Base-by-base conservation (phyloP, 2,329 filamentous ascomycete genomes). In the Metarhizium robertsii region DNA sequence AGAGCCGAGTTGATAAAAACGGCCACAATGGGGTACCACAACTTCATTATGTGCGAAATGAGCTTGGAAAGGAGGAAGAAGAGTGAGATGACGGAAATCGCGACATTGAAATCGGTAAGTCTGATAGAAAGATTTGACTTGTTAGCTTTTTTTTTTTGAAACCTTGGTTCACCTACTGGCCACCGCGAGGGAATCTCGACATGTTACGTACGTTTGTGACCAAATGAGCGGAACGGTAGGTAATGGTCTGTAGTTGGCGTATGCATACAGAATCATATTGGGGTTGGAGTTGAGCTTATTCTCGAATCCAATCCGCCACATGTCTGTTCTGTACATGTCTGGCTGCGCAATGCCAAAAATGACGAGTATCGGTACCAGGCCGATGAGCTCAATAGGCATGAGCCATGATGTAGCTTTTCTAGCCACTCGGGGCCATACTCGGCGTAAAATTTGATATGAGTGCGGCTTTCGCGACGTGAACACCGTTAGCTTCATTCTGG, bases 271-370 rank as follows among this genome's bases (percentile, higher is more conserved):
- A 18, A 89, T 74, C 64, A 85, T 80, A 58, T 73, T 78, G 14
- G 88, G 87, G 62, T 83, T 84, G 58, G 86, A 90, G 71, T 92
- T 92, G 75, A 87, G 88, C 58, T 82, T 80, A 66, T 87, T 75
- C 54, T 85, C 78, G 57, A 76, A 83, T 59, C 88, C 88, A 63
- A 90, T 83, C 65, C 79, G 75, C 88, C 88, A 92, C 63, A 92
- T 73, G 61, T 79, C 80, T 8, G 83, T 85, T 50, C 88, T 82
- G 69, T 86, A 92, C 54, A 85, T 76, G 67, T 91, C 80, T 16
- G 88, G 87, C 61, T 87, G 84, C 38, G 87, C 80, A 64, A 92
- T 83, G 61, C 83, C 87, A 66, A 87, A 88, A 53, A 92, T 77
- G 42, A 87, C 79, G 60, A 92, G 78, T 52, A 81, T 73, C 16